These are phyloP conservation scores for Danielia oregonensis DNA, from an alignment of 805 yeast genomes.

Conservation along the genomic window DNA sequence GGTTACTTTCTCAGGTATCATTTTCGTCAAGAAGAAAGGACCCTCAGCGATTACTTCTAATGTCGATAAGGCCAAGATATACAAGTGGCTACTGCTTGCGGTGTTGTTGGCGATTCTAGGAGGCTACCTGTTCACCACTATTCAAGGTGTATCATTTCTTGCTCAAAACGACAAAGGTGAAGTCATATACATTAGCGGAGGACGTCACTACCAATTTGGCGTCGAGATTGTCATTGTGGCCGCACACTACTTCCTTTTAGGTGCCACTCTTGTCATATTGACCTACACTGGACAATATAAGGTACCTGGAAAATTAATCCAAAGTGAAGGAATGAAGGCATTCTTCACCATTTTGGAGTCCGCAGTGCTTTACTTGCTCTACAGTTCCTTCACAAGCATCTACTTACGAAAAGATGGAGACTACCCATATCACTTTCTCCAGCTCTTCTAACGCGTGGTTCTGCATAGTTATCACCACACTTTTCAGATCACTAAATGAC, in stretches of 20 bases:
- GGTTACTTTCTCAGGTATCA: constrained; percentile 41
- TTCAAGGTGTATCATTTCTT: constrained; percentile 60
- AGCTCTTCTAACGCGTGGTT: constrained; percentile 21
- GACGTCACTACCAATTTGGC: constrained; percentile 67
- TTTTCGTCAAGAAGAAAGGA: constrained; percentile 48
- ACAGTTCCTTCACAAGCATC: constrained; percentile 43
- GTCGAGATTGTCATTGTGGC: constrained; percentile 57
- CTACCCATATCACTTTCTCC: constrained; percentile 43
- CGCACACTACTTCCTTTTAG: constrained; percentile 46
- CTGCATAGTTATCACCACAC: neutral
- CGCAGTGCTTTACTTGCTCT: constrained; percentile 32
- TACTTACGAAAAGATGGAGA: constrained; percentile 43
- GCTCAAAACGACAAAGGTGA: constrained; percentile 48
- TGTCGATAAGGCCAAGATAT: constrained; percentile 20
- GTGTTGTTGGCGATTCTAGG: constrained; percentile 46
- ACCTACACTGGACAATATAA: constrained; percentile 33
- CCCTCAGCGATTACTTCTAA: constrained; percentile 20
- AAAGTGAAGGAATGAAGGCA: constrained; percentile 14
- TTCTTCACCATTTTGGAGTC: constrained; percentile 19
- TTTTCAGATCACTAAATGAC: constrained; percentile 3
- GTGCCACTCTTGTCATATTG: constrained; percentile 36
- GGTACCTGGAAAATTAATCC: constrained; percentile 19
- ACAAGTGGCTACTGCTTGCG: constrained; percentile 27
- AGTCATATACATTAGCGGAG: constrained; percentile 61
- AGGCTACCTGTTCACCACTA: constrained; percentile 63